These are phyloP conservation scores for Pyrrhoderma lamaoense DNA, from an alignment of 1,284 basidiomycete species.

Conservation along the genomic window DNA sequence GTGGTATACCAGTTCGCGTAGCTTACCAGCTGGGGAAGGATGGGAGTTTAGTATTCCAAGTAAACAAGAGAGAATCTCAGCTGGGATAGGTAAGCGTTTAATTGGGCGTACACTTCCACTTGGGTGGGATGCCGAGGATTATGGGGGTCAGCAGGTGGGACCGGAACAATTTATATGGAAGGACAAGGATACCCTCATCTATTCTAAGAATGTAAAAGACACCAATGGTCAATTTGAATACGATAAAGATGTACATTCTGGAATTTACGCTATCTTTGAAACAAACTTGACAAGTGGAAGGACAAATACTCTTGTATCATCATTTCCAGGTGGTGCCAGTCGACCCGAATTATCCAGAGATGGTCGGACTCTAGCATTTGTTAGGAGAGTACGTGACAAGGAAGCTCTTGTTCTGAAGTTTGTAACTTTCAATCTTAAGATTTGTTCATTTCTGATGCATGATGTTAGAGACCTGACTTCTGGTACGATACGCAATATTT, in stretches of 20 bases:
- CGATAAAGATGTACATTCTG: constrained; percentile 62
- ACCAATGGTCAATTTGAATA: constrained; percentile 44
- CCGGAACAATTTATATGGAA: constrained; percentile 63
- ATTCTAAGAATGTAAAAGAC: constrained; percentile 55
- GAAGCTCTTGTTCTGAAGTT: constrained; percentile 64
- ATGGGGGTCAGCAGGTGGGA: constrained; percentile 62
- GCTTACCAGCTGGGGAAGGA: constrained; percentile 61
- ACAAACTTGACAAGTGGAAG: constrained; percentile 50
- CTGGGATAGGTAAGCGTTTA: constrained; percentile 46
- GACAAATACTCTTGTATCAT: constrained; percentile 44
- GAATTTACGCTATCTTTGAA: constrained; percentile 63
- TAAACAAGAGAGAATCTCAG: constrained; percentile 13
- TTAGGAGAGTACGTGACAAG: constrained; percentile 64
- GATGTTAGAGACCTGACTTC: constrained; percentile 52
- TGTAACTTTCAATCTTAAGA: not conserved
- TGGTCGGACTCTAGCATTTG: constrained; percentile 61
- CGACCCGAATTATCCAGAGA: constrained; percentile 68
- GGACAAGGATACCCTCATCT: constrained; percentile 51
- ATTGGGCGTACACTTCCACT: constrained; percentile 48
- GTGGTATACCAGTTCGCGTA: constrained; percentile 59
- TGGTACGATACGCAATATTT: constrained; percentile 57
- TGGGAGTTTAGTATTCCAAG: constrained; percentile 46
- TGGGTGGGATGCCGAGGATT: constrained; percentile 52
- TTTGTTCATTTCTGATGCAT: not conserved
- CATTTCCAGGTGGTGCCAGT: constrained; percentile 59